A percentile compares a stretch with the other conserved stretches of the same genome.
Conservation (phyloP, 257 asterid genomes). For the Solanum microdontum region DNA sequence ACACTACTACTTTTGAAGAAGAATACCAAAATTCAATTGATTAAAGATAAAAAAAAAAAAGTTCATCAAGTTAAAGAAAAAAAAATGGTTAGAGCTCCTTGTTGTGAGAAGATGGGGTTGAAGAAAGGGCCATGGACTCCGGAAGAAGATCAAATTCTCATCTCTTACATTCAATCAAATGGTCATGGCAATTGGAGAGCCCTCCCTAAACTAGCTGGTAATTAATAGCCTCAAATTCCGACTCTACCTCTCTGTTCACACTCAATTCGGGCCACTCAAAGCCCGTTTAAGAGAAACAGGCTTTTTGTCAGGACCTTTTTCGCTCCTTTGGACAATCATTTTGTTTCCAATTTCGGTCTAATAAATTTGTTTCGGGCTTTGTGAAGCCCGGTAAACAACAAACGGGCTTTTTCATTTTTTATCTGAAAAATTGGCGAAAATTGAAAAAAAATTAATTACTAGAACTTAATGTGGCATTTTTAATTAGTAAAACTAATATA, state of each 20-base stretch:
- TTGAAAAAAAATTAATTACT: no score
- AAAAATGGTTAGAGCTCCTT: constrained; percentile 83
- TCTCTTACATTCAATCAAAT: constrained; percentile 27
- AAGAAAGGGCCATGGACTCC: constrained; percentile 80
- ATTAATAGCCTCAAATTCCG: background rate
- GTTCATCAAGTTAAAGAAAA: no score
- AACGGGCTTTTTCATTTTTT: background rate
- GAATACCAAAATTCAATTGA: background rate
- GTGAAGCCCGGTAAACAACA: background rate
- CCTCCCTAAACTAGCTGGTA: constrained; percentile 79
- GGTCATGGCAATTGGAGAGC: constrained; percentile 86
- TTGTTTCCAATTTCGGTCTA: background rate
- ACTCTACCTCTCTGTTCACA: background rate
- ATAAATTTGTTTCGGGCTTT: background rate
- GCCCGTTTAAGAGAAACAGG: background rate
- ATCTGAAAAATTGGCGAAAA: no score
- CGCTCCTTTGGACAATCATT: background rate
- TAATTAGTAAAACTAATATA: background rate
- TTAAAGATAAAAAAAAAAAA: background rate
- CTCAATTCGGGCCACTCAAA: background rate
- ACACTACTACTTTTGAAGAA: background rate
- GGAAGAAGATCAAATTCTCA: constrained; percentile 58
- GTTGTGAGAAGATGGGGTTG: constrained; percentile 72
- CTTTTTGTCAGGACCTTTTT: background rate
- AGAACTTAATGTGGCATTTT: background rate